Evolutionary conservation across 345 rosid genomes (phyloP).

Genomic region (Dovyalis caffra): DNA sequence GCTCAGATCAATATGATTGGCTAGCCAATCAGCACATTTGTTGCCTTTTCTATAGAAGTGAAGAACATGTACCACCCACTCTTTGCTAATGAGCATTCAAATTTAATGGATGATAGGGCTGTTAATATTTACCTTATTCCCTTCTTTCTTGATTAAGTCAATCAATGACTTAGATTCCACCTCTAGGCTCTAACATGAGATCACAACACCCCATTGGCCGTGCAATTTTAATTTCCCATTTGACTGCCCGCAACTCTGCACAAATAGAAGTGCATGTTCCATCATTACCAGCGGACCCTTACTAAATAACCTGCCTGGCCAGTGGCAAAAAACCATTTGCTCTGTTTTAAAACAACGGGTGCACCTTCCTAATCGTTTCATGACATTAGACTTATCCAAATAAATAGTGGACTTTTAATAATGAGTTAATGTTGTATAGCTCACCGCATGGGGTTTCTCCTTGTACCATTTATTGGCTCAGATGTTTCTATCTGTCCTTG

Average conservation of each 20-base stretch:
- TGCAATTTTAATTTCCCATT: neutral
- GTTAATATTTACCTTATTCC: neutral
- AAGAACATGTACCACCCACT: neutral
- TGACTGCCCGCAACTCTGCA: neutral
- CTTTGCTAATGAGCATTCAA: neutral
- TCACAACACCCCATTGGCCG: neutral
- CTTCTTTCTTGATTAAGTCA: neutral
- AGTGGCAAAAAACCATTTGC: neutral
- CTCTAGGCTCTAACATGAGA: neutral
- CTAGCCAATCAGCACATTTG: neutral
- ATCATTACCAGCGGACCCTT: too few species aligned
- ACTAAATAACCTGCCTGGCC: too few species aligned
- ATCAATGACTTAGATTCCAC: neutral
- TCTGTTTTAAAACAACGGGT: neutral
- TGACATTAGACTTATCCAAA: neutral
- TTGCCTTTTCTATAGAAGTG: too few species aligned
- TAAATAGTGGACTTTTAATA: neutral
- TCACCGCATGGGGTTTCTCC: neutral
- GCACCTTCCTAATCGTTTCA: neutral
- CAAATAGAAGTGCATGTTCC: neutral
- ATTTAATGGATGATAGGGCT: neutral
- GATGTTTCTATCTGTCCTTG: constrained; percentile 14
- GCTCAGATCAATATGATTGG: neutral
- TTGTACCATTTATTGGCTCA: neutral
- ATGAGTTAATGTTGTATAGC: neutral